Evolutionary conservation across 306 rosid genomes (phyloP), one percentile per base, ranked within the genome.

Genomic region (Rubus idaeus): DNA sequence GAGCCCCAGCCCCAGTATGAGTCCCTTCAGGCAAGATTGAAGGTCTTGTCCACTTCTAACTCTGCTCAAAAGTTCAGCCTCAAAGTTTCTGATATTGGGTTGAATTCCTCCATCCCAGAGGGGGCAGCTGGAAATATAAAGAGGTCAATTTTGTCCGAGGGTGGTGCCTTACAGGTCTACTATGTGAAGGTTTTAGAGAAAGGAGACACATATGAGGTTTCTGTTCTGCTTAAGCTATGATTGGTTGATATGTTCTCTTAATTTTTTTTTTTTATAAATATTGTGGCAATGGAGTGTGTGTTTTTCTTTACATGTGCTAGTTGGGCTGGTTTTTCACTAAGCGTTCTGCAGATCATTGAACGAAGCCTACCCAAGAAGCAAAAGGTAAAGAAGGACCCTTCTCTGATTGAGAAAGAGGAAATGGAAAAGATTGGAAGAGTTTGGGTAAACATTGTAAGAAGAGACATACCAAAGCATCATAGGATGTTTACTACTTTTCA

Each of bases 171-270:
- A 80, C 99, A 96, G 80, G 85, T 91, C 84, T 91, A 92, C 80
- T 91, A 91, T 80, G 99, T 96, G 74, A 96, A 96, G 89, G 99
- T 96, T 88, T 86, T 93, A 88, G 99, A 96, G 89, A 96, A 96
- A 85, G 97, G 99, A 75, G 99, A 96, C 83, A 85, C 99, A 55
- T 96, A 96, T 53, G 99, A 96, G 99, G 99, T 96, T 84, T 81
- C 58, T 75, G 47, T 50, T 42, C 30, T 49, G 56, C 61, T 70
- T 71, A 50, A 11, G 63, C 61, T 76, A 9, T 41, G 64, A 26
- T 51, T 56, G 11, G 17, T 55, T 68, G 40, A 12, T 14, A 9
- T 13, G 5, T 8, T 4, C 57, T 42, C n/a, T 71, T 40, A 8
- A 16, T 39, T 30, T 53, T n/a, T 30, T 30, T 1, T 30, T 30